A percentile compares a stretch with the other conserved stretches of the same genome.
Evolutionary conservation across 352 stramenopile species (phyloP).

Genomic region (Phytopythium helicoides): DNA sequence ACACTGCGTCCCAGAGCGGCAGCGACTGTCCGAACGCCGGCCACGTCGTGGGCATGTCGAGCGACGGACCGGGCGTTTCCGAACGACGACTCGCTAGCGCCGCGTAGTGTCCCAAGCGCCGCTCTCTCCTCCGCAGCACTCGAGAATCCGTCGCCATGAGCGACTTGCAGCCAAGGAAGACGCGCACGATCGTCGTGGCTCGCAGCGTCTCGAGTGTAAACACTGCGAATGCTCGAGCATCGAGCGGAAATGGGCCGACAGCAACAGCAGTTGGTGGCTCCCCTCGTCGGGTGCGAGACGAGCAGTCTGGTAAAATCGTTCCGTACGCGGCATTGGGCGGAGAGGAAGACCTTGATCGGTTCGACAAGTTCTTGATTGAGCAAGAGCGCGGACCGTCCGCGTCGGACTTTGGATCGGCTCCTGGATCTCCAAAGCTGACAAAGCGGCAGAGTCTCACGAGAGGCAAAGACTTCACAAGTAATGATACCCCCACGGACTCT

Average conservation of each 20-base stretch:
- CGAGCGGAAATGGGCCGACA: neutral
- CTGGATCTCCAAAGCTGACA: slow-evolving; percentile 18
- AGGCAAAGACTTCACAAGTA: slow-evolving; percentile 13
- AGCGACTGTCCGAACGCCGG: slow-evolving; percentile 37
- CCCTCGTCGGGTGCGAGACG: slow-evolving; percentile 16
- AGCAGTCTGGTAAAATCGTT: slow-evolving; percentile 37
- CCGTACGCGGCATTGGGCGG: slow-evolving; percentile 64
- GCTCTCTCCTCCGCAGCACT: no score
- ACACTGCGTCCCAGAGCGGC: slow-evolving; percentile 63
- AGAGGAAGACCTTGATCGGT: slow-evolving; percentile 52
- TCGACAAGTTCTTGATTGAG: slow-evolving; percentile 54
- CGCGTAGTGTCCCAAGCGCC: slow-evolving; percentile 10
- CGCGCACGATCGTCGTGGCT: slow-evolving; percentile 56
- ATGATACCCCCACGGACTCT: neutral
- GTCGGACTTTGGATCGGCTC: slow-evolving; percentile 21
- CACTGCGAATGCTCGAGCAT: neutral
- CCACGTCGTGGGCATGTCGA: slow-evolving; percentile 22
- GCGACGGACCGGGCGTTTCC: neutral
- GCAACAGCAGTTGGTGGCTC: slow-evolving; percentile 1
- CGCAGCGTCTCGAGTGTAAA: slow-evolving; percentile 18
- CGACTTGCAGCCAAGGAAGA: slow-evolving; percentile 14
- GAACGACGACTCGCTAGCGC: slow-evolving; percentile 9
- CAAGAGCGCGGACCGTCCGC: slow-evolving; percentile 26
- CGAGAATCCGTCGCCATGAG: neutral
- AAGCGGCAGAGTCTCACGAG: slow-evolving; percentile 36